Evolutionary conservation across 148 eudicot genomes (phyloP), one percentile per base, ranked within the genome.

Genomic region (Chenopodium formosanum): DNA sequence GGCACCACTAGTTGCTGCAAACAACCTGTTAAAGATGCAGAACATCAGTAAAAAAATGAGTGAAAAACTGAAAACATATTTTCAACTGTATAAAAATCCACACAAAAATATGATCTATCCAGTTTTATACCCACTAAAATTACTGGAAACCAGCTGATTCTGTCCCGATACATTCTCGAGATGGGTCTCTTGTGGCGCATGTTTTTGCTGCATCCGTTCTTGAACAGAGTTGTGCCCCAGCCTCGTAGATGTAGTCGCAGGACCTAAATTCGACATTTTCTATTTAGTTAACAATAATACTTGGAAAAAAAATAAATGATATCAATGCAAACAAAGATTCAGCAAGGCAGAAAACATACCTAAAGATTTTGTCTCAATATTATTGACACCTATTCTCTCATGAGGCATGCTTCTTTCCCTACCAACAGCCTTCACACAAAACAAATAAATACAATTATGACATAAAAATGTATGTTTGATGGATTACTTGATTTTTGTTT

Each of bases 401-500:
- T 29, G 69, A 87, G 80, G 83, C 60, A 80, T 23, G 72, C 63
- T 67, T 62, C 67, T 84, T 81, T 84, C 89, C 85, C 87, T 79
- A 78, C 81, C 67, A 71, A 83, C 83, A 62, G 75, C 88, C 88
- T 84, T 73, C 84, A 67, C 63, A 74, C 62, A 37, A 83, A 65
- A 80, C 78, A 81, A 70, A 71, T 66, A 44, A 71, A 68, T 46
- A 37, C 44, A 37, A 37, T 37, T 37, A 46, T 29, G 5, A 9
- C 37, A 46, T 10, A 22, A 10, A 20, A 20, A 40, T 20, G 12
- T n/a, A 20, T 19, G 14, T 46, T 19, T 40, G 20, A 73, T 65
- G 5, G 47, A 3, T 12, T 9, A 64, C 2, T 9, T 13, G 46
- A 56, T 63, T 47, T 56, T 4, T 9, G 46, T 12, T 60, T 25